Evolutionary conservation across 1,139 yeast genomes (phyloP).

Genomic region (Entelexis sorbosivorans): DNA sequence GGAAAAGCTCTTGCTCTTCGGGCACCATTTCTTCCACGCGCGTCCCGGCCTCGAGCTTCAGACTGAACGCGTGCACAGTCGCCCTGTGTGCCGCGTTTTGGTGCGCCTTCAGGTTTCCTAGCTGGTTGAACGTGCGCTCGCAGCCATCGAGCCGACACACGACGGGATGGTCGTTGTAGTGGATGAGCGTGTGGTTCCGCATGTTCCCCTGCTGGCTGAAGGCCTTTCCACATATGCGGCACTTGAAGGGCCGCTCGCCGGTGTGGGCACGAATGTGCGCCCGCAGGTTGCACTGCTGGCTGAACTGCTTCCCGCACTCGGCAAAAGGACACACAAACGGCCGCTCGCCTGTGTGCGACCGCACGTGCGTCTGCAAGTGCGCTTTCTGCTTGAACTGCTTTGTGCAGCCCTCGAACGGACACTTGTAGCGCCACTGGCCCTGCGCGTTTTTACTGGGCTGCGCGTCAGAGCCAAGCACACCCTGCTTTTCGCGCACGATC

Average conservation of each 20-base stretch:
- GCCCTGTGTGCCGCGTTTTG: slow-evolving; percentile 79
- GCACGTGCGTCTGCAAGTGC: slow-evolving; percentile 72
- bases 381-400: slow-evolving; percentile 89
- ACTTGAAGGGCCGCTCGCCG: slow-evolving; percentile 74
- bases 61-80: slow-evolving; percentile 55
- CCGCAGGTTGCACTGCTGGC: slow-evolving; percentile 85
- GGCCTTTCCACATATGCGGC: slow-evolving; percentile 66
- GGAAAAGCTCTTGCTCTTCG: slow-evolving; percentile 56
- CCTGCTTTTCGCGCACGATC: slow-evolving; percentile 71
- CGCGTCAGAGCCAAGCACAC: slow-evolving; percentile 24
- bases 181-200: slow-evolving; percentile 77
- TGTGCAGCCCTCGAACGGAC: slow-evolving; percentile 51
- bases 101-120: slow-evolving; percentile 87
- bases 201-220: slow-evolving; percentile 85
- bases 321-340: slow-evolving; percentile 56
- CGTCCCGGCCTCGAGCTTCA: slow-evolving; percentile 26
- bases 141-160: slow-evolving; percentile 73
- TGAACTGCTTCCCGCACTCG: slow-evolving; percentile 58
- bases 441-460: slow-evolving; percentile 12
- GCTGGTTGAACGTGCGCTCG: slow-evolving; percentile 75
- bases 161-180: slow-evolving; percentile 66
- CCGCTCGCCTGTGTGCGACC: slow-evolving; percentile 69
- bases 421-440: slow-evolving; percentile 26
- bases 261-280: slow-evolving; percentile 87
- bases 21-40: slow-evolving; percentile 28